Evolutionary conservation across 192 early-diverging fungal genomes (phyloP), one percentile per base, ranked within the genome.

Genomic region (Spinellus fusiger): DNA sequence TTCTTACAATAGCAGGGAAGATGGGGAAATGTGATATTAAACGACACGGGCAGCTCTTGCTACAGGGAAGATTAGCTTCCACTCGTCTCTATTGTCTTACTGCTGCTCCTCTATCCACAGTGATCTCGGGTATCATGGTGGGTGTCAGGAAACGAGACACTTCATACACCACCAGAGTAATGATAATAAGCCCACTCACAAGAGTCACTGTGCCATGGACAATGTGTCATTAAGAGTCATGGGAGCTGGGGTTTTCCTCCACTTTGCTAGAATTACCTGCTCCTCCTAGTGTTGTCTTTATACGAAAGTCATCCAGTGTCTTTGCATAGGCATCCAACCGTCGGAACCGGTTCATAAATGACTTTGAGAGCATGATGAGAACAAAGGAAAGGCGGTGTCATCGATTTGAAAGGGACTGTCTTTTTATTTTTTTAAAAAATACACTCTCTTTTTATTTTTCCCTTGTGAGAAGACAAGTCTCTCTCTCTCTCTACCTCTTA

Each of bases 281-380:
- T 27, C 86, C 92, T 37, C 93, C 93, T 3, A 86, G 73, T 28
- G 77, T 70, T 6, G 93, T 95, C 62, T 86, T 84, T 10, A 87
- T 76, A 48, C 83, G 78, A 77, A 96, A 95, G 76, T 98, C 93
- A 54, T 98, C 96, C 22, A 95, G 75, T 4, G 94, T 93, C 69
- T 98, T 98, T 12, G 96, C 94, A 63, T 97, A 97, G 18, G 84
- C 87, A 57, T 92, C 89, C 61, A 90, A 79, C 54, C 72, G 76
- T 59, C 75, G 82, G 56, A 89, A 74, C 26, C 73, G 54, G 40
- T 68, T 71, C 27, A 78, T 33, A n/a, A 79, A 67, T 23, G 65
- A 67, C 16, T 54, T 67, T 3, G 65, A 67, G n/a, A 59, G 34
- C 65, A 67, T 67, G 25, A 40, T 61, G 16, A 5, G 9, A 38